Conservation (phyloP, 495 filamentous ascomycete genomes). For the Lasiosphaeris hirsuta region DNA sequence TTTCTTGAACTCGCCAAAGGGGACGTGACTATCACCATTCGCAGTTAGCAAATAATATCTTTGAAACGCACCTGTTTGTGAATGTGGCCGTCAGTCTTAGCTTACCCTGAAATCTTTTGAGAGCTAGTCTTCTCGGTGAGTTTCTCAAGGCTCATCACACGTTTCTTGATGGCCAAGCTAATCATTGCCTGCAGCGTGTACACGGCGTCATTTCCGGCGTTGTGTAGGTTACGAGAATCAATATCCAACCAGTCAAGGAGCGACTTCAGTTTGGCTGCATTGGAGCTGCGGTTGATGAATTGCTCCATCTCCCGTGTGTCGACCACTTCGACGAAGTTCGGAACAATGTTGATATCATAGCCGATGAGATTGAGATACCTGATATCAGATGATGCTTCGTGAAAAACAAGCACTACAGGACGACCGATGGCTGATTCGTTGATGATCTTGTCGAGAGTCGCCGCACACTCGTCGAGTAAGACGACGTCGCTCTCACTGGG, state of each 20-base stretch:
- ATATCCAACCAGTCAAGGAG: conserved; percentile 66
- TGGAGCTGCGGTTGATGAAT: conserved; percentile 45
- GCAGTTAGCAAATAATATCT: background rate
- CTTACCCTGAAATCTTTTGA: conserved; percentile 10
- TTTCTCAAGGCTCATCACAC: conserved; percentile 14
- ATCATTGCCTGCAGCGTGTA: conserved; percentile 79
- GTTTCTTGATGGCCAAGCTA: conserved; percentile 53
- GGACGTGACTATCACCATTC: conserved; percentile 6
- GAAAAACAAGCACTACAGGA: conserved; percentile 74
- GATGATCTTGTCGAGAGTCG: conserved; percentile 28
- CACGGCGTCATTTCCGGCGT: conserved; percentile 90
- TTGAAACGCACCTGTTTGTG: too few relatives aligned
- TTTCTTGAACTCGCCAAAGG: conserved; percentile 15
- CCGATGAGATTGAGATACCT: conserved; percentile 58
- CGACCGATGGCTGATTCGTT: conserved; percentile 33
- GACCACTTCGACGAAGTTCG: conserved; percentile 57
- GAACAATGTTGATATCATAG: conserved; percentile 52
- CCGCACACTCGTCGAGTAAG: conserved; percentile 4
- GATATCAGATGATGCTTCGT: conserved; percentile 65
- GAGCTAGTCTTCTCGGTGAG: background rate
- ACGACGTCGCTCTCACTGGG: conserved; percentile 37
- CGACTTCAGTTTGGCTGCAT: conserved; percentile 52
- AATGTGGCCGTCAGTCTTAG: background rate
- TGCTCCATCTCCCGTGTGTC: conserved; percentile 72
- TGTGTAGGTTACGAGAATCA: conserved; percentile 66